phyloP scores from a whole-genome alignment of 192 early-diverging fungal species.

The Mortierella antarctica region DNA sequence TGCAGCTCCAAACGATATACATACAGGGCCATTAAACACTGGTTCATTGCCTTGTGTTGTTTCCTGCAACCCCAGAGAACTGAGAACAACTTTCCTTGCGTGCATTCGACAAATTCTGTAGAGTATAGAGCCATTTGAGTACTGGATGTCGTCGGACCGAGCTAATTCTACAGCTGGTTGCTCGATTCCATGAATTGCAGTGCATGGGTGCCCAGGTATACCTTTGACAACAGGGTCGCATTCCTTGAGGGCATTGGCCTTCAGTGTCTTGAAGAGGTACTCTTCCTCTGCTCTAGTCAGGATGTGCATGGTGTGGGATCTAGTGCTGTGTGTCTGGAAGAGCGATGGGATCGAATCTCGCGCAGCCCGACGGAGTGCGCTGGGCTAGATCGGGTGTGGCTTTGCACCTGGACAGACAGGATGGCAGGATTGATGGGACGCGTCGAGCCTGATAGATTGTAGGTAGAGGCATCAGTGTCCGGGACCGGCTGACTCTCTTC shows the following conservation, averaged over 20 bases:
- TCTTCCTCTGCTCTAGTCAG: constrained; percentile 66
- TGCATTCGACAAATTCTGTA: constrained; percentile 66
- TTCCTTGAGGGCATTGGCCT: constrained; percentile 61
- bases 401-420: constrained; percentile 2
- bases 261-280: constrained; percentile 61
- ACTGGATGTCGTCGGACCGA: background rate
- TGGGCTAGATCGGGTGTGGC: constrained; percentile 25
- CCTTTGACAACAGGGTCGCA: constrained; percentile 62
- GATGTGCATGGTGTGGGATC: constrained; percentile 48
- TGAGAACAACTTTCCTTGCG: constrained; percentile 62
- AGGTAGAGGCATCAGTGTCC: background rate
- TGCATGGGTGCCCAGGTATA: constrained; percentile 4
- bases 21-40: constrained; percentile 61
- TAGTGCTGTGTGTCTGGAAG: background rate
- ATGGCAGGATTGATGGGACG: background rate
- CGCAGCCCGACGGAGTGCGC: background rate
- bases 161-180: background rate
- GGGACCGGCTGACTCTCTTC: background rate
- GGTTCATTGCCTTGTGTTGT: constrained; percentile 63
- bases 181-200: background rate
- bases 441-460: background rate
- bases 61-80: constrained; percentile 62
- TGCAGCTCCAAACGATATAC: background rate
- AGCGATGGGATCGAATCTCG: background rate
- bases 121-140: background rate